Base-by-base conservation (phyloP, 768 basidiomycete genomes). In the Russula earlei region DNA sequence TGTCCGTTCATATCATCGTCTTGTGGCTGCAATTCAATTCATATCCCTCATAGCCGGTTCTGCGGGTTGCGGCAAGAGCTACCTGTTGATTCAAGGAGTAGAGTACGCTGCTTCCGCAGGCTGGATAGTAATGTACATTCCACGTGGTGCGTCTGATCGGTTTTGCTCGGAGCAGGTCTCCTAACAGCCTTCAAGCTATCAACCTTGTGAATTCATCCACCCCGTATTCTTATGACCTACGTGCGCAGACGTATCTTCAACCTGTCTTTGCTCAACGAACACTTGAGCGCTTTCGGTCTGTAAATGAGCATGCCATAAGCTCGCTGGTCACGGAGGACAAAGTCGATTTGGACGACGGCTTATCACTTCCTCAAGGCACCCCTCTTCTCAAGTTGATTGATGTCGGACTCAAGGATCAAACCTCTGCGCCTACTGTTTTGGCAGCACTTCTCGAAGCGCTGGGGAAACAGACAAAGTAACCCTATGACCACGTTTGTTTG, bases 101-200 rank as follows among this genome's bases (percentile, higher is more conserved):
- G 75, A 85, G 37, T 83, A 89, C 59, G 84, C 82, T 33, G 63
- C 77, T 10, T 68, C 76, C 2, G 76, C 79, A 20, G 77, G 78
- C 25, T 93, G 90, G 87, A 76, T 94, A 20, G 88, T 91, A 17
- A 68, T 94, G 17, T 96, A 93, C 66, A 78, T 92, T 24, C 91
- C 93, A 3, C 75, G 85, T 70, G 81, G 90, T 88, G 31, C 46
- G 76, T 68, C 27, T 11, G 24, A 34, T 19, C 17, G 22, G 22
- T 31, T 9, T 27, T 33, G 27, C 10, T 15, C 36, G 8, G 44
- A 22, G n/a, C 24, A 29, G 14, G 4, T 41, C 11, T 33, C 10
- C 37, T 14, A 12, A 52, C 10, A 2, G 6, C 15, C 36, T 36
- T 22, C 3, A 19, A 83, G 82, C 74, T 1, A 73, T 76, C 55